Percentiles rank a stretch among this genome's conserved stretches.
Conservation (phyloP, 2,329 filamentous ascomycete species). For the Sordariomycetes sp. region DNA sequence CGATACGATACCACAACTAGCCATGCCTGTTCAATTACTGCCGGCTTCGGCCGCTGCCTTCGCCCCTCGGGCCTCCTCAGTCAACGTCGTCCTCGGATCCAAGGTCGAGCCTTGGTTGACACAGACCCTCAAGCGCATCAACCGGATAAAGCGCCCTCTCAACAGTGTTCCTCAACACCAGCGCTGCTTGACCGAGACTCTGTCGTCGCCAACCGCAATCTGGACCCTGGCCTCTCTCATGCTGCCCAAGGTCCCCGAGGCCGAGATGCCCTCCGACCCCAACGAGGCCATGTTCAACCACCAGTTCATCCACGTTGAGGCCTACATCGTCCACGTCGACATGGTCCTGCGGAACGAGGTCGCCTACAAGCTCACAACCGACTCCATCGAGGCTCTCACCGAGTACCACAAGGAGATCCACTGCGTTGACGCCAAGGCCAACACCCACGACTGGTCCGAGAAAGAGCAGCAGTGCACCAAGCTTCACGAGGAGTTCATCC, state of each 20-base stretch:
- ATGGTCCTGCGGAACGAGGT: slow-evolving; percentile 98
- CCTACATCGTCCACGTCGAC: slow-evolving; percentile 97
- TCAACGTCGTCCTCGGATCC: slow-evolving; percentile 87
- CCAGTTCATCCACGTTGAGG: slow-evolving; percentile 85
- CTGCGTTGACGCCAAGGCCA: slow-evolving; percentile 81
- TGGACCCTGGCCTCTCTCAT: slow-evolving; percentile 93
- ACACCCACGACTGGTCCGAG: slow-evolving; percentile 89
- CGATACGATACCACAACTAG: slow-evolving; percentile 10
- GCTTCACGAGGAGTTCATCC: slow-evolving; percentile 91
- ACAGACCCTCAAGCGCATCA: slow-evolving; percentile 91
- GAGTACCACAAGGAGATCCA: slow-evolving; percentile 96
- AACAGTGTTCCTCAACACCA: slow-evolving; percentile 96
- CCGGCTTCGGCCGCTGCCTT: slow-evolving; percentile 95
- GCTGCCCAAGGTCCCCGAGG: slow-evolving; percentile 80
- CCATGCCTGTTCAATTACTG: slow-evolving; percentile 87
- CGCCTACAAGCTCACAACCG: slow-evolving; percentile 91
- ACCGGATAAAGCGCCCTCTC: slow-evolving; percentile 89
- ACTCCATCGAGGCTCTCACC: slow-evolving; percentile 87
- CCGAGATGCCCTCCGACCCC: slow-evolving; percentile 75
- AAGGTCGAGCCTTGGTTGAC: slow-evolving; percentile 97
- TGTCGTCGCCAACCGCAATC: slow-evolving; percentile 83
- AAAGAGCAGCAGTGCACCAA: slow-evolving; percentile 97
- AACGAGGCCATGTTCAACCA: slow-evolving; percentile 78
- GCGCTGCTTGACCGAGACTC: slow-evolving; percentile 86
- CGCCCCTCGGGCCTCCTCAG: slow-evolving; percentile 78